Base-by-base conservation (phyloP, 2,329 filamentous ascomycete species). In the Nemania diffusa region DNA sequence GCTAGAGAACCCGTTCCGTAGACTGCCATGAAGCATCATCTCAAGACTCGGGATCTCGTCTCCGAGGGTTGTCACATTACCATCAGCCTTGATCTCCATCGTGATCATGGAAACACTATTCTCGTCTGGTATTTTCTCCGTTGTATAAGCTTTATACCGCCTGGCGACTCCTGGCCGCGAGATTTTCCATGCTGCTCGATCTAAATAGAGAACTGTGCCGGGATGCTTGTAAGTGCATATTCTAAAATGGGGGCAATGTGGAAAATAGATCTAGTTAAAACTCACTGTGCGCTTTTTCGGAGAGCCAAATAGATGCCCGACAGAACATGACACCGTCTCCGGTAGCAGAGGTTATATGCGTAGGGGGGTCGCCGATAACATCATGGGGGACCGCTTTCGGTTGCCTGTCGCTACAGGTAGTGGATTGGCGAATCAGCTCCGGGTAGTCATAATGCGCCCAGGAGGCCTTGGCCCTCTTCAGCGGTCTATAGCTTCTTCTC, bases 251-350 rank as follows among this genome's bases (percentile, higher is more conserved):
- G 40, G 5, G 22, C 22, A 27, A n/a, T n/a, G n/a, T 32, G 42
- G 46, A 8, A 15, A 3, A 13, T 24, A 42, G 9, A 24, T 32
- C 8, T 42, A 34, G 13, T 15, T 34, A 9, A 13, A 20, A 60
- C 69, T 46, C 53, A 75, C 74, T 63, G 17, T 76, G 69, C 11
- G 71, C 74, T 44, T 70, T 71, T 1, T 65, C 59, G 3, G 71
- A 64, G 17, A 70, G 62, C 80, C 80, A 82, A 13, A 81, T 53
- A 22, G 78, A 79, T 5, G 73, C 79, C 3, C 75, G 77, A 26
- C 77, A 78, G 34, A 81, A 78, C 15, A 77, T 58, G 8, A 71
- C 76, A 1, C 68, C 69, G 6, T 73, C 71, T 5, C 70, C 74
- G 3, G 67, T 57, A 4, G 50, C 53, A 0, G 73, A 73, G 52